A percentile compares a stretch with the other conserved stretches of the same genome.
phyloP scores from a whole-genome alignment of 768 basidiomycete genomes.

The Amylocystis lapponica region DNA sequence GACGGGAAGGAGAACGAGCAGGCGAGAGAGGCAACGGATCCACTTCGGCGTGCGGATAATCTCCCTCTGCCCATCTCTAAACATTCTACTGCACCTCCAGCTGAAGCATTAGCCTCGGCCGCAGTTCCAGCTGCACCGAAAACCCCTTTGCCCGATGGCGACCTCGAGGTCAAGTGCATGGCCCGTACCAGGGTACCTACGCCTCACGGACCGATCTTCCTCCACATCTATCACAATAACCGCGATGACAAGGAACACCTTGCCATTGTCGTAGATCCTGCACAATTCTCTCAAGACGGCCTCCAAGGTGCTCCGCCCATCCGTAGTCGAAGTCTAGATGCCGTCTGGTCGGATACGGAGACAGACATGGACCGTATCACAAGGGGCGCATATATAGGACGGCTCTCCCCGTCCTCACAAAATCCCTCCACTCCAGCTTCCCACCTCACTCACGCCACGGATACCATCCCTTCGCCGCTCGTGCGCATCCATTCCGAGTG shows the following conservation, averaged over 20 bases:
- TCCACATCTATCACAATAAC: slow-evolving; percentile 94
- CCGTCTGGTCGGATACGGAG: slow-evolving; percentile 78
- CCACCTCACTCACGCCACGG: slow-evolving; percentile 8
- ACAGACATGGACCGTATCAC: slow-evolving; percentile 92
- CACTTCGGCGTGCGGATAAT: slow-evolving; percentile 34
- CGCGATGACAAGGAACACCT: slow-evolving; percentile 92
- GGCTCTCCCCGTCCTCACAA: slow-evolving; percentile 52
- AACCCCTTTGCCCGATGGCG: too few species aligned
- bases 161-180: slow-evolving; percentile 84
- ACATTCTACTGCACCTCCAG: slow-evolving; percentile 28
- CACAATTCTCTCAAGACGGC: slow-evolving; percentile 58
- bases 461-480: slow-evolving; percentile 63
- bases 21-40: slow-evolving; percentile 30
- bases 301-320: slow-evolving; percentile 45
- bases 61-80: slow-evolving; percentile 28
- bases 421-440: slow-evolving; percentile 25
- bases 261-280: slow-evolving; percentile 89
- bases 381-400: slow-evolving; percentile 90
- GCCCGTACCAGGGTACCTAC: slow-evolving; percentile 97
- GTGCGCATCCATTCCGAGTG: slow-evolving; percentile 98
- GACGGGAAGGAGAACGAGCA: slow-evolving; percentile 49
- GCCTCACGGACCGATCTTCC: slow-evolving; percentile 86
- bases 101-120: slow-evolving; percentile 11
- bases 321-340: slow-evolving; percentile 76
- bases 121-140: background rate